phyloP scores from a whole-genome alignment of 1,284 basidiomycete species.

The Moesziomyces antarcticus region DNA sequence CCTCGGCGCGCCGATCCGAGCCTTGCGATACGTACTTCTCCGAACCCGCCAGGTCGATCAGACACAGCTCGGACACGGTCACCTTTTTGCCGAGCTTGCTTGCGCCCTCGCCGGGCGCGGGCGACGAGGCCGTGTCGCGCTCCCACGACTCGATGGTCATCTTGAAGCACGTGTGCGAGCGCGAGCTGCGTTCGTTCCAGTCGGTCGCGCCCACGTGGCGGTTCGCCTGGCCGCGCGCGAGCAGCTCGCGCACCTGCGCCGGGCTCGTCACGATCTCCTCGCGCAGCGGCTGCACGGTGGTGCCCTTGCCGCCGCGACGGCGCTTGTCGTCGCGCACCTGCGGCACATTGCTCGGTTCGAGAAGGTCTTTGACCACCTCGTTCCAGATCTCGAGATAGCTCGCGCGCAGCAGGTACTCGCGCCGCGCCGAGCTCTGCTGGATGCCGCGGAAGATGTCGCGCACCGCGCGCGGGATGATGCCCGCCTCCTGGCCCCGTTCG shows the following conservation, averaged over 20 bases:
- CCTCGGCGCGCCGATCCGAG: slow-evolving; percentile 55
- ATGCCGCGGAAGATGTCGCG: slow-evolving; percentile 69
- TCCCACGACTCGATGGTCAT: slow-evolving; percentile 69
- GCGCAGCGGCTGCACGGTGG: slow-evolving; percentile 76
- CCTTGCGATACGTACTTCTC: slow-evolving; percentile 77
- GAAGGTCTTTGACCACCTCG: slow-evolving; percentile 86
- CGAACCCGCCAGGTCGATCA: slow-evolving; percentile 96
- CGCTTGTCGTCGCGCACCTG: slow-evolving; percentile 58
- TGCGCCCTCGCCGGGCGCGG: background rate
- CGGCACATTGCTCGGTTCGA: slow-evolving; percentile 76
- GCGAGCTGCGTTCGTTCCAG: slow-evolving; percentile 93
- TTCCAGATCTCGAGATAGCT: slow-evolving; percentile 92
- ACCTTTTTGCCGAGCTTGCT: slow-evolving; percentile 47
- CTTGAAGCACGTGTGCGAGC: slow-evolving; percentile 82
- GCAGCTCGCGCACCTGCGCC: slow-evolving; percentile 83
- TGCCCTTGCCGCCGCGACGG: slow-evolving; percentile 53
- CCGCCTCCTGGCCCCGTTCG: slow-evolving; percentile 70
- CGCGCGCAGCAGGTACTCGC: slow-evolving; percentile 92
- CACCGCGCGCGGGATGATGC: slow-evolving; percentile 61
- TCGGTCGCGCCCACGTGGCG: slow-evolving; percentile 92
- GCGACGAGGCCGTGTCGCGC: slow-evolving; percentile 13
- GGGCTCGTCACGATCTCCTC: slow-evolving; percentile 92
- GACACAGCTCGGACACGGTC: slow-evolving; percentile 72
- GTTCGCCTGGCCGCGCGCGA: slow-evolving; percentile 86
- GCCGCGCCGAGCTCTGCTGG: slow-evolving; percentile 63